Conservation (phyloP, 2,329 filamentous ascomycete genomes). For the Trichoderma polysporum region DNA sequence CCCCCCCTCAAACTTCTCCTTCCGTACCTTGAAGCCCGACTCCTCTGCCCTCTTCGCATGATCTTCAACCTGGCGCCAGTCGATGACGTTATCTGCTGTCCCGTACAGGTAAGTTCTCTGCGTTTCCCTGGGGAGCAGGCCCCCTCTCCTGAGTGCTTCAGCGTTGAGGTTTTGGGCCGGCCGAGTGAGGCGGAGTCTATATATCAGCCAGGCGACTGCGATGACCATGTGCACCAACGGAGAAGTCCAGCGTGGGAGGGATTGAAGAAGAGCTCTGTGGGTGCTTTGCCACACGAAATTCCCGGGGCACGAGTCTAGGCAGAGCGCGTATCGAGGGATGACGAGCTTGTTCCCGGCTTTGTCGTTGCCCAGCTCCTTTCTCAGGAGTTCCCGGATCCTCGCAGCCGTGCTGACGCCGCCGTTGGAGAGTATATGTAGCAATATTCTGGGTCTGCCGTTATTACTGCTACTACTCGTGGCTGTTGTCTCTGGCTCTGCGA, state of each 20-base stretch:
- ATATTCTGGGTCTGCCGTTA: slow-evolving; percentile 33
- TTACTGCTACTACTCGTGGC: neutral
- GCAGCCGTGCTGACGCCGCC: slow-evolving; percentile 47
- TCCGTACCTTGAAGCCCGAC: slow-evolving; percentile 42
- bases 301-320: slow-evolving; percentile 52
- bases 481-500: slow-evolving; percentile 27
- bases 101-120: slow-evolving; percentile 55
- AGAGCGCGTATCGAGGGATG: slow-evolving; percentile 43
- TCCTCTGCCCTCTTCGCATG: slow-evolving; percentile 45
- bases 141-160: slow-evolving; percentile 38
- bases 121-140: slow-evolving; percentile 38
- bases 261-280: slow-evolving; percentile 41
- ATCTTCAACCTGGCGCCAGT: slow-evolving; percentile 46
- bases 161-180: slow-evolving; percentile 37
- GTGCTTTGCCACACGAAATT: slow-evolving; percentile 40
- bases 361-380: slow-evolving; percentile 25
- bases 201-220: slow-evolving; percentile 33
- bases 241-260: slow-evolving; percentile 35
- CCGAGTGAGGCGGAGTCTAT: slow-evolving; percentile 32
- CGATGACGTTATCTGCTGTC: slow-evolving; percentile 48
- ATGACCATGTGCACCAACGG: slow-evolving; percentile 39
- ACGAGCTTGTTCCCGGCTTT: slow-evolving; percentile 10
- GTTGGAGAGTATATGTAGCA: slow-evolving; percentile 54
- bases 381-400: slow-evolving; percentile 33
- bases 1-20: slow-evolving; percentile 48